Percentiles rank a stretch among this genome's conserved stretches.
Conservation (phyloP, 768 basidiomycete genomes). For the Lepiota venenata region DNA sequence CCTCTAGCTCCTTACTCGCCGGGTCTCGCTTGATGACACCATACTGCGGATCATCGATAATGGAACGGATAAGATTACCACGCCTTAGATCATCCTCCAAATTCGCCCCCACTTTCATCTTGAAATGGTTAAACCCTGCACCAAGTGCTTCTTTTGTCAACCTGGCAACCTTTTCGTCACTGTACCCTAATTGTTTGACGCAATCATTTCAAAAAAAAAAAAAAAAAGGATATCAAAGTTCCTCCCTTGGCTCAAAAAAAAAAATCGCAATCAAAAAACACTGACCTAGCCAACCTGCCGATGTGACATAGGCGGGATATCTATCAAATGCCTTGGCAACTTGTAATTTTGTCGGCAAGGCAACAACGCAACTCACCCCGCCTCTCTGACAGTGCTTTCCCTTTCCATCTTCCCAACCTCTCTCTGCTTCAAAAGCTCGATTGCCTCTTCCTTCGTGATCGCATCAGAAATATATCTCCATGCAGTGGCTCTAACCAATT, state of each 20-base stretch:
- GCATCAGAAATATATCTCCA: constrained; percentile 94
- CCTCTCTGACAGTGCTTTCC: constrained; percentile 67
- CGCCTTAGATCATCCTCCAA: constrained; percentile 81
- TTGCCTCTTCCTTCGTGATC: constrained; percentile 87
- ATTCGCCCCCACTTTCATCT: constrained; percentile 96
- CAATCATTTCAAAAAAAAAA: too few relatives aligned
- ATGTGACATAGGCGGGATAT: constrained; percentile 93
- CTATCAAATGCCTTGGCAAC: constrained; percentile 28
- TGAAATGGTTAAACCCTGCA: constrained; percentile 97
- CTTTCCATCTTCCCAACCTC: constrained; percentile 76
- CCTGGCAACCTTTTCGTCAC: constrained; percentile 85
- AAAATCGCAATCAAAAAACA: constrained; percentile 12
- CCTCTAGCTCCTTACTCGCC: constrained; percentile 56
- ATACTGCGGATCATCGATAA: constrained; percentile 91
- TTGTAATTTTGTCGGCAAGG: not conserved
- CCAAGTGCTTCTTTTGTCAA: constrained; percentile 84
- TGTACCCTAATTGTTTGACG: constrained; percentile 54
- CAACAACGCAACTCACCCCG: constrained; percentile 45
- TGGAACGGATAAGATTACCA: constrained; percentile 84
- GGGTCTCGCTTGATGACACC: constrained; percentile 60
- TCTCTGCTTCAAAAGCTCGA: constrained; percentile 75
- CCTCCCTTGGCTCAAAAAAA: too few relatives aligned
- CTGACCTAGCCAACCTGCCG: constrained; percentile 85
- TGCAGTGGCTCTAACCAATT: constrained; percentile 69
- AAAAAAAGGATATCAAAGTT: too few relatives aligned